Conservation (phyloP, 257 asterid genomes). For the Nicotiana noctiflora region DNA sequence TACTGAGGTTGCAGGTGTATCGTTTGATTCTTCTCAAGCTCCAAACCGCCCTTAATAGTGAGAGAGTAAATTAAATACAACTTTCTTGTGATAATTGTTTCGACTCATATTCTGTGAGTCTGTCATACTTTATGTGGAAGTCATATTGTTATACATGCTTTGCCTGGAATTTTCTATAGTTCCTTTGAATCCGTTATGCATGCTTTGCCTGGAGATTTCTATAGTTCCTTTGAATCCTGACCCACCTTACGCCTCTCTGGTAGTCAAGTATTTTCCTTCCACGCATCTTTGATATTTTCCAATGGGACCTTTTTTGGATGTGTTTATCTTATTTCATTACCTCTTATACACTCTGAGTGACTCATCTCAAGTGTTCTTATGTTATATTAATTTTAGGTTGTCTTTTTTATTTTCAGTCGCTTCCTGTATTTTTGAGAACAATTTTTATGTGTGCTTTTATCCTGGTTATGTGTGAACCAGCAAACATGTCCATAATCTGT, state of each 20-base stretch:
- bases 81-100: neutral
- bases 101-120: neutral
- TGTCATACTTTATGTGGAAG: constrained; percentile 1
- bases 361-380: neutral
- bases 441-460: neutral
- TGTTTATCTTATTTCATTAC: neutral
- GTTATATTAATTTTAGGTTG: neutral
- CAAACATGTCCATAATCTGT: neutral
- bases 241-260: neutral
- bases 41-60: neutral
- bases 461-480: neutral
- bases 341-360: neutral
- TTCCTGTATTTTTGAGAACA: neutral
- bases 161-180: neutral
- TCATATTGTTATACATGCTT: neutral
- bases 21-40: neutral
- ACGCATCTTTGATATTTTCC: neutral
- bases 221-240: neutral
- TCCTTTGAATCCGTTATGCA: neutral
- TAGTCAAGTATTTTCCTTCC: neutral
- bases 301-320: neutral
- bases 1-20: neutral
- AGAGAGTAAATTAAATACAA: neutral
- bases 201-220: neutral
- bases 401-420: neutral